phyloP scores from a whole-genome alignment of 192 early-diverging fungal species.

The Umbelopsis ramanniana region DNA sequence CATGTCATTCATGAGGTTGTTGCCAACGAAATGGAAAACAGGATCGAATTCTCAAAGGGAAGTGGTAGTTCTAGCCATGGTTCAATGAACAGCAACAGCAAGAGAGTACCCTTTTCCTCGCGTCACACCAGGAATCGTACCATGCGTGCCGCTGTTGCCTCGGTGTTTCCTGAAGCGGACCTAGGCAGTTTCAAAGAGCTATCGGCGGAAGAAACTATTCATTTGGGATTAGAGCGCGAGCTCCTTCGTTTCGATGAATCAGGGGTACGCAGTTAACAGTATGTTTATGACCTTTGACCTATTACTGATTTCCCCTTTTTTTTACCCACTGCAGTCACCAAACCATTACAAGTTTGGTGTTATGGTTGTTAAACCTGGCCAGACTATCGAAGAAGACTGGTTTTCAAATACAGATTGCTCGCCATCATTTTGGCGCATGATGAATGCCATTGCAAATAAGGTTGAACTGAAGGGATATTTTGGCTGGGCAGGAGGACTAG shows the following conservation, averaged over 20 bases:
- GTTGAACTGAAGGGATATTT: constrained; percentile 76
- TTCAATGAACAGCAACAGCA: background rate
- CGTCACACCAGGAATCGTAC: background rate
- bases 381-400: constrained; percentile 77
- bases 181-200: constrained; percentile 60
- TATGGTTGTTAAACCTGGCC: constrained; percentile 62
- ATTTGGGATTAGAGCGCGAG: constrained; percentile 65
- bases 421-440: constrained; percentile 58
- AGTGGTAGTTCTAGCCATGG: background rate
- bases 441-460: constrained; percentile 69
- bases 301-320: background rate
- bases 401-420: constrained; percentile 67
- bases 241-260: constrained; percentile 77
- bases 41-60: background rate
- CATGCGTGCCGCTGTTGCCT: constrained; percentile 29
- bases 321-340: constrained; percentile 26
- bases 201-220: constrained; percentile 54
- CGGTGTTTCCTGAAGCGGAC: constrained; percentile 18
- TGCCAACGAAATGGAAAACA: constrained; percentile 23
- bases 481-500: constrained; percentile 77
- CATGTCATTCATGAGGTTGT: constrained; percentile 31
- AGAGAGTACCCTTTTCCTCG: background rate
- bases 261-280: constrained; percentile 57
- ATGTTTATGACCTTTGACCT: background rate
- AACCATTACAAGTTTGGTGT: constrained; percentile 82